Conservation (phyloP, 345 rosid genomes). For the Luvunga scandens region DNA sequence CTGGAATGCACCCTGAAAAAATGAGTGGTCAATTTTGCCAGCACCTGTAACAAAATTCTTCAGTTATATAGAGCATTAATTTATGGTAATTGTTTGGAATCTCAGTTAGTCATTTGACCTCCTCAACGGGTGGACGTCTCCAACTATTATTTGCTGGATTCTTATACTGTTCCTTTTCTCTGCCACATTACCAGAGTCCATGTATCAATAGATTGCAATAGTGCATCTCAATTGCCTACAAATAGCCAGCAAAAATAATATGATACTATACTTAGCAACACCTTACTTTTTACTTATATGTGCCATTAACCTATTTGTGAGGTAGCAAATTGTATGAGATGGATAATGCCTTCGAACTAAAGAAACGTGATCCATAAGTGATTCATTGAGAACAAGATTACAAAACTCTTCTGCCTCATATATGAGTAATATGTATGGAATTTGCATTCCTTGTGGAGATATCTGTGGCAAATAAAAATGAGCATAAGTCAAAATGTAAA, state of each 20-base stretch:
- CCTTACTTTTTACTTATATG: conserved; percentile 73
- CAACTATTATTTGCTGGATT: conserved; percentile 48
- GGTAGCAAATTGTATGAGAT: conserved; percentile 76
- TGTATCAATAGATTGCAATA: conserved; percentile 6
- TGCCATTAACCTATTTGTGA: conserved; percentile 79
- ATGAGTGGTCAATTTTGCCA: conserved; percentile 76
- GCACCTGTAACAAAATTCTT: conserved; percentile 38
- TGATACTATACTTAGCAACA: neutral
- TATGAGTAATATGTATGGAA: conserved; percentile 60
- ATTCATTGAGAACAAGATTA: conserved; percentile 56
- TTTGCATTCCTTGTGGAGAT: conserved; percentile 42
- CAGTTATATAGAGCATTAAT: conserved; percentile 11
- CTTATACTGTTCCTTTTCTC: conserved; percentile 86
- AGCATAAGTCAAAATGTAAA: conserved; percentile 18
- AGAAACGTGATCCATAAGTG: conserved; percentile 55
- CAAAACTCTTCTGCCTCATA: conserved; percentile 87
- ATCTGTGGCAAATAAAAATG: conserved; percentile 45
- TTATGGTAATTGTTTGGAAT: neutral
- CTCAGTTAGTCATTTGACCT: conserved; percentile 45
- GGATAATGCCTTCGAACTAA: conserved; percentile 64
- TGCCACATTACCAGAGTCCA: conserved; percentile 28
- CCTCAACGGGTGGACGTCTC: conserved; percentile 84
- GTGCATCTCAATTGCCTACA: neutral
- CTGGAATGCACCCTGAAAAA: conserved; percentile 69
- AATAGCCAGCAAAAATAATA: neutral